Conservation (phyloP, 1,284 basidiomycete species). For the Puccinia novopanici region DNA sequence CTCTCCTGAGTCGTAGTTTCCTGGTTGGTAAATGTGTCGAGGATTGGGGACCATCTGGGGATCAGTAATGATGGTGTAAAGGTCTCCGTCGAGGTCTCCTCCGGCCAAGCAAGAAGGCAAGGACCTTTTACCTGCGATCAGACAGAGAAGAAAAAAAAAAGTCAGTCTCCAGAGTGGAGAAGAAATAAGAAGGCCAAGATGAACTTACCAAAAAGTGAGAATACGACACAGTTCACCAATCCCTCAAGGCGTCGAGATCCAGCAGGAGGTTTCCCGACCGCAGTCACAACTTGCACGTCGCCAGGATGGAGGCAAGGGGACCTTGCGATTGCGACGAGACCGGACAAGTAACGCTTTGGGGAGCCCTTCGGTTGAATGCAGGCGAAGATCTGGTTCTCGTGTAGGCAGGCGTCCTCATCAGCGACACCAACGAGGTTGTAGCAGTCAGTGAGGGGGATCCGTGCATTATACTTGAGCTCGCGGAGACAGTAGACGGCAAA, state of each 20-base stretch:
- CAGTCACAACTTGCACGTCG: slow-evolving; percentile 71
- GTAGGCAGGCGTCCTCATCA: slow-evolving; percentile 71
- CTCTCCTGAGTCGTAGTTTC: slow-evolving; percentile 64
- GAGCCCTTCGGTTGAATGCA: slow-evolving; percentile 64
- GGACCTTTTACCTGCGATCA: slow-evolving; percentile 65
- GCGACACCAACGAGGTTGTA: slow-evolving; percentile 72
- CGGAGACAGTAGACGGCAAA: slow-evolving; percentile 68
- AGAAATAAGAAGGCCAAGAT: neutral
- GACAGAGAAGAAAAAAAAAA: neutral
- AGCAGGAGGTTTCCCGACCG: slow-evolving; percentile 66
- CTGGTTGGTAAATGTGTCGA: slow-evolving; percentile 61
- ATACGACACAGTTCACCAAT: slow-evolving; percentile 71
- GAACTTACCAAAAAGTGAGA: slow-evolving; percentile 67
- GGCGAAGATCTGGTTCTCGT: slow-evolving; percentile 69
- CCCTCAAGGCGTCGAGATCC: slow-evolving; percentile 60
- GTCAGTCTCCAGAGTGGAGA: neutral
- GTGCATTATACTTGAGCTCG: slow-evolving; percentile 69
- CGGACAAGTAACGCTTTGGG: slow-evolving; percentile 65
- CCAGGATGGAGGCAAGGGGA: slow-evolving; percentile 72
- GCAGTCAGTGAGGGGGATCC: slow-evolving; percentile 70
- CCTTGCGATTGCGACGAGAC: slow-evolving; percentile 66
- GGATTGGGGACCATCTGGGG: slow-evolving; percentile 63
- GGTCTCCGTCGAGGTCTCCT: slow-evolving; percentile 73
- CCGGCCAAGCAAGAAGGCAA: slow-evolving; percentile 71
- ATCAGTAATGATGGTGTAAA: slow-evolving; percentile 63